Base-by-base conservation (phyloP, 768 basidiomycete genomes). In the Russula sp. region DNA sequence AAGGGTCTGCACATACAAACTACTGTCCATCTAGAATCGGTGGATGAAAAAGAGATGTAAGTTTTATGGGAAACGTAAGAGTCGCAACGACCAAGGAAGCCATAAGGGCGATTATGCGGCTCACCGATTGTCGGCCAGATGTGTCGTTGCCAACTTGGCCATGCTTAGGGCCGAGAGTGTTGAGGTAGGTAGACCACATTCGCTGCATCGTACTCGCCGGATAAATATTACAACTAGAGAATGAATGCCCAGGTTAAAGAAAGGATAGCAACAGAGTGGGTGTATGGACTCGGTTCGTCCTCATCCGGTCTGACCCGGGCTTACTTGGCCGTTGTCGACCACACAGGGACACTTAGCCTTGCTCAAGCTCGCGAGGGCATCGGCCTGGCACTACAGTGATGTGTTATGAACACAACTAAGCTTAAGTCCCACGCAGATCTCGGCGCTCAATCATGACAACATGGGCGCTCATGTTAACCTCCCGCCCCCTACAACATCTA, bases 141-240 rank as follows among this genome's bases (percentile, higher is more conserved):
- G 18, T 13, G 10, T 56, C 55, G 4, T 53, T 51, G 55, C 65
- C 62, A 5, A 6, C 40, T 20, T 51, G 47, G 45, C 35, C n/a
- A 11, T 34, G 42, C 16, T 59, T 59, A 60, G 69, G 56, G 55
- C 51, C 68, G 45, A 61, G 60, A 37, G 67, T 60, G 68, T 77
- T 77, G 18, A 82, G 77, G 69, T 83, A 84, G 10, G 77, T 78
- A 34, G 80, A 82, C 81, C 82, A 83, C 57, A 81, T 74, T 32
- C 80, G 76, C 67, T 83, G 78, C 80, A 82, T 82, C 69, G 67
- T 53, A 55, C 8, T 35, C 11, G 42, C 20, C 20, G 27, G 50
- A 48, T 60, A 39, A 55, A 48, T 52, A 71, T 65, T 67, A 27
- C 47, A 37, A n/a, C 8, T 22, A 11, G 54, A 18, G 44, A 45